Conservation (phyloP, 225 moss, liverwort and hornwort species). For the Physcomitrellopsis africana region DNA sequence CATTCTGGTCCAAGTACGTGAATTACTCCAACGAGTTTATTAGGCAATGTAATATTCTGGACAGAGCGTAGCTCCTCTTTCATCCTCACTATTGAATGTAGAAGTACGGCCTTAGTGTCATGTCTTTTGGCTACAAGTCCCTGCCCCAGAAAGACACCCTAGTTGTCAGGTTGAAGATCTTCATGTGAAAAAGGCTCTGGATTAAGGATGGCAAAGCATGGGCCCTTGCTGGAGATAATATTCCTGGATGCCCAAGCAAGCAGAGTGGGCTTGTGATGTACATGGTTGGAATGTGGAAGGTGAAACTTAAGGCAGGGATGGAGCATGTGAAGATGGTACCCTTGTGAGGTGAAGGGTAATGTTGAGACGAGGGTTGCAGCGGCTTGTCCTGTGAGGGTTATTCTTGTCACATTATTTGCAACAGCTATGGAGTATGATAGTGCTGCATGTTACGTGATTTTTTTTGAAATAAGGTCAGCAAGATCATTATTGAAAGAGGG, state of each 20-base stretch:
- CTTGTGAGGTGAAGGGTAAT: constrained; percentile 15
- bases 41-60: constrained; percentile 99
- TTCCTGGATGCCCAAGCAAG: constrained; percentile 31
- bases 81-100: constrained; percentile 26
- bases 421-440: constrained; percentile 27
- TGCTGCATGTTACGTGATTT: constrained; percentile 42
- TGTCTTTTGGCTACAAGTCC: constrained; percentile 1
- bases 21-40: constrained; percentile 98
- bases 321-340: constrained; percentile 6
- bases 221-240: constrained; percentile 13
- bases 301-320: constrained; percentile 24
- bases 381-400: constrained; percentile 33
- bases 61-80: constrained; percentile 43
- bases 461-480: constrained; percentile 64
- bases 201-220: constrained; percentile 16
- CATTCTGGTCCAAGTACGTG: constrained; percentile 95
- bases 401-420: constrained; percentile 53
- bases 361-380: constrained; percentile 27
- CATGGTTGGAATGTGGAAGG: constrained; percentile 14
- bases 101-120: constrained; percentile 5
- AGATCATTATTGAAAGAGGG: constrained; percentile 48
- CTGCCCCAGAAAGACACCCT: constrained; percentile 8
- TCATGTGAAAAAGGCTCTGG: constrained; percentile 5
- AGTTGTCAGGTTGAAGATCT: constrained; percentile 20
- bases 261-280: constrained; percentile 11